These are phyloP conservation scores for Medicago lupulina DNA, from an alignment of 306 rosid species.

Conservation along the genomic window DNA sequence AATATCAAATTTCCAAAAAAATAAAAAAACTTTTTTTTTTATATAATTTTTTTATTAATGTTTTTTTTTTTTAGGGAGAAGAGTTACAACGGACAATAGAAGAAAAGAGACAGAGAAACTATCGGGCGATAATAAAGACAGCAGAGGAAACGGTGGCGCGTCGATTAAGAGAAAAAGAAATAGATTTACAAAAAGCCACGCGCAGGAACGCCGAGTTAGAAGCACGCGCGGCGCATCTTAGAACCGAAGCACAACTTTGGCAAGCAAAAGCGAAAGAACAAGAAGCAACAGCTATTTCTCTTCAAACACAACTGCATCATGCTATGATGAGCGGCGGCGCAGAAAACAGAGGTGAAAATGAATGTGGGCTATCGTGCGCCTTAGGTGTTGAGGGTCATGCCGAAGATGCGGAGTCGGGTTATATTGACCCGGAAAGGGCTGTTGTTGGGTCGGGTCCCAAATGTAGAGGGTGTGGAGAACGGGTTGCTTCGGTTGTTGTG, in stretches of 20 bases:
- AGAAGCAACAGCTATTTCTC: conserved; percentile 69
- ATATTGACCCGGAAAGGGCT: conserved; percentile 73
- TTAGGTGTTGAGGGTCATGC: conserved; percentile 59
- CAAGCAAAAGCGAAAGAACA: conserved; percentile 79
- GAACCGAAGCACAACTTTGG: conserved; percentile 80
- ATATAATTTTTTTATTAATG: not conserved
- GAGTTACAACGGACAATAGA: conserved; percentile 66
- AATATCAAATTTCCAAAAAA: not conserved
- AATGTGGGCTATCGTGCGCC: conserved; percentile 54
- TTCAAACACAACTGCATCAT: conserved; percentile 78
- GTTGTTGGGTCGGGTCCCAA: conserved; percentile 51
- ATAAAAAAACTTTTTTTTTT: too few species aligned
- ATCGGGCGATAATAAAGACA: conserved; percentile 57
- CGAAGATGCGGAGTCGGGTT: conserved; percentile 90
- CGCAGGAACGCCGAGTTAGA: conserved; percentile 78
- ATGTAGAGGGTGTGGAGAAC: conserved; percentile 72
- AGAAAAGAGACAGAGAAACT: conserved; percentile 76
- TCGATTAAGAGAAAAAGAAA: conserved; percentile 69
- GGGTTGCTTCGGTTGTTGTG: conserved; percentile 76
- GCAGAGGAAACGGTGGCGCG: conserved; percentile 70
- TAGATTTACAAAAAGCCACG: conserved; percentile 68
- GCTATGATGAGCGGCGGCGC: conserved; percentile 58
- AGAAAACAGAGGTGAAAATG: conserved; percentile 44
- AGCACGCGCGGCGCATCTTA: conserved; percentile 82
- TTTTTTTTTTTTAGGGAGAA: conserved; percentile 56